A percentile compares a stretch with the other conserved stretches of the same genome.
Evolutionary conservation across 257 asterid genomes (phyloP).

Genomic region (Solanum medicagineum): DNA sequence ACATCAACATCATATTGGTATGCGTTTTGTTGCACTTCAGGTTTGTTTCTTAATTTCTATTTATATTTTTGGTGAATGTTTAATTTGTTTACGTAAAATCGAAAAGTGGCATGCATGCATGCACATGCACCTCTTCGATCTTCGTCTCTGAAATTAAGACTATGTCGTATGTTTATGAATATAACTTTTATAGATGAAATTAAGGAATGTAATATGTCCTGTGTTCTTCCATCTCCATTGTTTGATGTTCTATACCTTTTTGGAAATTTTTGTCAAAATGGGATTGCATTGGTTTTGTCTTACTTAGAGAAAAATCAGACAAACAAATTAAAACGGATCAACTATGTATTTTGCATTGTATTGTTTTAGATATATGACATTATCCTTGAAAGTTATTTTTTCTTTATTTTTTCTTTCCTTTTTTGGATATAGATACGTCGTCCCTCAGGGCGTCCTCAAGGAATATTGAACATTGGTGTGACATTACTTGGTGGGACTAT

Average conservation of each 20-base stretch:
- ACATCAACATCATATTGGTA: slow-evolving; percentile 10
- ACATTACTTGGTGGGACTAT: slow-evolving; percentile 57
- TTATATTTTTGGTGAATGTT: background rate
- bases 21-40: slow-evolving; percentile 35
- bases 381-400: no score
- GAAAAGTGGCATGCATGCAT: background rate
- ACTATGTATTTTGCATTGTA: no score
- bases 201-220: background rate
- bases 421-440: slow-evolving; percentile 36
- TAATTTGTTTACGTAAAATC: background rate
- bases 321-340: background rate
- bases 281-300: background rate
- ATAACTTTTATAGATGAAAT: background rate
- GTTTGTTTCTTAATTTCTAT: background rate
- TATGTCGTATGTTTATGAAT: background rate
- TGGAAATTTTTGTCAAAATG: background rate
- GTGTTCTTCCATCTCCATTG: background rate
- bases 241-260: background rate
- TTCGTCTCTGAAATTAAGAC: background rate
- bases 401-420: no score
- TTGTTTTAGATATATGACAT: no score
- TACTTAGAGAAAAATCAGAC: background rate
- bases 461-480: slow-evolving; percentile 61
- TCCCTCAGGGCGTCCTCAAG: slow-evolving; percentile 65
- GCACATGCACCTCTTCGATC: background rate